Evolutionary conservation across 2,329 filamentous ascomycete species (phyloP).

Genomic region (Fusarium xylarioides): DNA sequence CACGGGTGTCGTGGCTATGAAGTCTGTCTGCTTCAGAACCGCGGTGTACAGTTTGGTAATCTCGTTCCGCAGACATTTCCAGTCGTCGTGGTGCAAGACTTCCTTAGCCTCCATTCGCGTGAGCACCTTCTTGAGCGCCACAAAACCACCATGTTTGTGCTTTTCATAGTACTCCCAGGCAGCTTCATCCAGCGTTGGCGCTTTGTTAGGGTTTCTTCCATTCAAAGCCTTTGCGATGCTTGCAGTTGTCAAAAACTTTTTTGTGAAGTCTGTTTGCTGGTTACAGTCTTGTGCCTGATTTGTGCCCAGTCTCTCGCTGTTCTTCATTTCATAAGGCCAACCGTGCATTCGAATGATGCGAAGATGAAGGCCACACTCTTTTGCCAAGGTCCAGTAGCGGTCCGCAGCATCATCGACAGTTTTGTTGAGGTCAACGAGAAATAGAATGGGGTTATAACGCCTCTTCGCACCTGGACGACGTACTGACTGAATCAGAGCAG

Average conservation of each 20-base stretch:
- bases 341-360: conserved; percentile 53
- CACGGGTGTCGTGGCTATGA: conserved; percentile 58
- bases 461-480: conserved; percentile 33
- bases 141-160: conserved; percentile 45
- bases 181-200: conserved; percentile 54
- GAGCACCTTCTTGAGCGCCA: conserved; percentile 50
- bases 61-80: conserved; percentile 44
- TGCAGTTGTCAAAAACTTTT: conserved; percentile 46
- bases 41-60: conserved; percentile 51
- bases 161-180: conserved; percentile 53
- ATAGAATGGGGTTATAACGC: conserved; percentile 50
- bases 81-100: conserved; percentile 38
- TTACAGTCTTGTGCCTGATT: background rate
- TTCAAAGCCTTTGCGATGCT: conserved; percentile 34
- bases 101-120: conserved; percentile 43
- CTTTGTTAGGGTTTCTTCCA: conserved; percentile 35
- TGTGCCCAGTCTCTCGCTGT: conserved; percentile 45
- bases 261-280: conserved; percentile 46
- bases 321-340: conserved; percentile 50
- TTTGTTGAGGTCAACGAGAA: conserved; percentile 59
- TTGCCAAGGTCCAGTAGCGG: conserved; percentile 51
- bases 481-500: conserved; percentile 50
- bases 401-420: conserved; percentile 57
- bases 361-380: conserved; percentile 46
- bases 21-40: conserved; percentile 52